Evolutionary conservation across 2,329 filamentous ascomycete species (phyloP), one percentile per base, ranked within the genome.

Genomic region (Microthyrium microscopicum): DNA sequence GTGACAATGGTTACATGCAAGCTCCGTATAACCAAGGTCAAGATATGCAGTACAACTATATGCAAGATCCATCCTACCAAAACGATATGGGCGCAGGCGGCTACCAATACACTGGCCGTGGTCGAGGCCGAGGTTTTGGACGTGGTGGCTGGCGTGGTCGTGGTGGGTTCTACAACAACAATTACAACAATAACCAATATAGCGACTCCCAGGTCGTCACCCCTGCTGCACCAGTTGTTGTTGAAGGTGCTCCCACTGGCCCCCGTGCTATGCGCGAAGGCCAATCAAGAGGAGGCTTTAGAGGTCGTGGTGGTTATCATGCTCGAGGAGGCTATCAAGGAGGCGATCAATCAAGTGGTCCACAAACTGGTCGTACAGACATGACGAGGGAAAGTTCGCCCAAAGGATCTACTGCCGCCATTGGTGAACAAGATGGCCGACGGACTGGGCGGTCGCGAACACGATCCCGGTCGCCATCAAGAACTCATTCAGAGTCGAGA

Each of bases 261-360:
- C 89, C 89, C 30, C 85, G 89, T 56, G 89, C 89, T 13, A 92
- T 95, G 82, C 71, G 87, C 41, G 78, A 89, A 55, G 83, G 84
- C 20, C 62, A 84, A 8, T 79, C 81, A 33, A 91, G 91, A 53
- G 85, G 77, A 37, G 81, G 79, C 34, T 68, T 74, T 42, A 70
- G 78, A 45, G 55, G 65, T 51, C 75, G 51, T 13, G 59, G 60
- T 38, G 51, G 56, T 12, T 45, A 48, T 24, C 30, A 25, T 20
- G 29, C 19, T 15, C 24, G 31, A 26, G 31, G 33, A 18, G 31
- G 46, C 50, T 33, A 53, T 49, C 31, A 48, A 50, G 35, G 46
- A 46, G 25, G 34, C 44, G 4, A 30, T 43, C n/a, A n/a, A 18
- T 33, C 46, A 29, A 29, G 22, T 29, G 33, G 6, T 21, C 17